Conservation (phyloP, 2,329 filamentous ascomycete species). For the Purpureocillium takamizusanense region DNA sequence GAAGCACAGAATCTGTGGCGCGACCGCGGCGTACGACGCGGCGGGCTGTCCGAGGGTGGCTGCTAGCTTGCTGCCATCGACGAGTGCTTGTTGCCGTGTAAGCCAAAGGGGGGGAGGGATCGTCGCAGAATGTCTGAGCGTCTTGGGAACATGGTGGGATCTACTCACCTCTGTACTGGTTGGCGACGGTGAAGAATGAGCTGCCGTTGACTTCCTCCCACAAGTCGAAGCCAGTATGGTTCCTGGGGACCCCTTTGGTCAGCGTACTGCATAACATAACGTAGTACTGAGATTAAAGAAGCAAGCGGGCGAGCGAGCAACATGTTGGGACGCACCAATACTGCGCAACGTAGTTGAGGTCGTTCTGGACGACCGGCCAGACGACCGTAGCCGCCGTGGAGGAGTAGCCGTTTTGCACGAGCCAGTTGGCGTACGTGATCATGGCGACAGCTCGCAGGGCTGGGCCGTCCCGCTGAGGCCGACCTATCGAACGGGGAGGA, state of each 20-base stretch:
- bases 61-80: slow-evolving; percentile 60
- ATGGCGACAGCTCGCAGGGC: slow-evolving; percentile 67
- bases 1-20: slow-evolving; percentile 65
- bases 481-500: slow-evolving; percentile 33
- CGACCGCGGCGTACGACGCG: slow-evolving; percentile 51
- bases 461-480: slow-evolving; percentile 73
- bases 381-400: slow-evolving; percentile 44
- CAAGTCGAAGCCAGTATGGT: slow-evolving; percentile 59
- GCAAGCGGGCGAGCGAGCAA: not conserved
- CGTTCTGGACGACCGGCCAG: slow-evolving; percentile 70
- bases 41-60: slow-evolving; percentile 51
- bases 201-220: slow-evolving; percentile 75
- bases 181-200: slow-evolving; percentile 70
- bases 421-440: slow-evolving; percentile 63
- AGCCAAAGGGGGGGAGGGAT: too few relatives aligned
- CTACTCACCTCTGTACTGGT: slow-evolving; percentile 53
- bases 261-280: too few relatives aligned
- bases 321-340: slow-evolving; percentile 62
- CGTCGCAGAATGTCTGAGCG: not conserved
- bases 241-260: slow-evolving; percentile 23
- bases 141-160: not conserved
- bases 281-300: too few relatives aligned
- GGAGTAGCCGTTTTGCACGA: slow-evolving; percentile 57
- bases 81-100: slow-evolving; percentile 39
- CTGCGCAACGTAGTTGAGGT: slow-evolving; percentile 65